Evolutionary conservation across 2,329 filamentous ascomycete species (phyloP).

Genomic region (Grosmannia penicillata): DNA sequence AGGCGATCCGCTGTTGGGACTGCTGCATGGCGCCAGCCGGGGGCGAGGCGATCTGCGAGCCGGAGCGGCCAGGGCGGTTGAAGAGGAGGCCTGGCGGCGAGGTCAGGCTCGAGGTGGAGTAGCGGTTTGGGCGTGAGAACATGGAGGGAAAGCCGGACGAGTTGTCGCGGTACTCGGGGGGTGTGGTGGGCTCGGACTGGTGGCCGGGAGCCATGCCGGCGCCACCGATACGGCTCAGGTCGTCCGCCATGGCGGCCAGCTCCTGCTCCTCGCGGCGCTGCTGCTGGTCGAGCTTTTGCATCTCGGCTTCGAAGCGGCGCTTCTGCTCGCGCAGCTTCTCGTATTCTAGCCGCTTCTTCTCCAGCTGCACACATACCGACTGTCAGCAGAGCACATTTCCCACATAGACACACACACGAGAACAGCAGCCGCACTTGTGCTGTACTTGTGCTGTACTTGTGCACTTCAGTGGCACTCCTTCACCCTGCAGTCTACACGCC

Average conservation of each 20-base stretch:
- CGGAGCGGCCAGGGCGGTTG: slow-evolving; percentile 59
- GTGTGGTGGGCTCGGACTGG: slow-evolving; percentile 90
- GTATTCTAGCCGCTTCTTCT: slow-evolving; percentile 87
- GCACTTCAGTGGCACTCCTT: too few species aligned
- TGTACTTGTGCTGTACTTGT: too few species aligned
- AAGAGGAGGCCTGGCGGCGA: slow-evolving; percentile 59
- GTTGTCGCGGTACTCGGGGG: slow-evolving; percentile 76
- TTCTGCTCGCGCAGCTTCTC: slow-evolving; percentile 83
- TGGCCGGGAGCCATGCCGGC: slow-evolving; percentile 42
- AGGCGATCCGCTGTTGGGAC: slow-evolving; percentile 29
- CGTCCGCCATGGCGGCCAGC: slow-evolving; percentile 70
- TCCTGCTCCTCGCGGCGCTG: slow-evolving; percentile 73
- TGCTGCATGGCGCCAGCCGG: slow-evolving; percentile 43
- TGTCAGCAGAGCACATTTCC: not conserved
- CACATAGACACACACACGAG: too few species aligned
- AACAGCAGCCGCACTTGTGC: too few species aligned
- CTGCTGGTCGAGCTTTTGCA: slow-evolving; percentile 78
- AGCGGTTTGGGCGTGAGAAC: slow-evolving; percentile 72
- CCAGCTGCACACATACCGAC: slow-evolving; percentile 60
- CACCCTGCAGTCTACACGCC: too few species aligned
- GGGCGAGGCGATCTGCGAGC: slow-evolving; percentile 69
- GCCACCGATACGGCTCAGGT: slow-evolving; percentile 43
- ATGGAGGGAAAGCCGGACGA: slow-evolving; percentile 57
- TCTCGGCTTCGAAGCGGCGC: slow-evolving; percentile 78
- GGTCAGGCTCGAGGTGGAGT: slow-evolving; percentile 76